phyloP scores from a whole-genome alignment of 257 asterid species.

The Euphrasia confusa region DNA sequence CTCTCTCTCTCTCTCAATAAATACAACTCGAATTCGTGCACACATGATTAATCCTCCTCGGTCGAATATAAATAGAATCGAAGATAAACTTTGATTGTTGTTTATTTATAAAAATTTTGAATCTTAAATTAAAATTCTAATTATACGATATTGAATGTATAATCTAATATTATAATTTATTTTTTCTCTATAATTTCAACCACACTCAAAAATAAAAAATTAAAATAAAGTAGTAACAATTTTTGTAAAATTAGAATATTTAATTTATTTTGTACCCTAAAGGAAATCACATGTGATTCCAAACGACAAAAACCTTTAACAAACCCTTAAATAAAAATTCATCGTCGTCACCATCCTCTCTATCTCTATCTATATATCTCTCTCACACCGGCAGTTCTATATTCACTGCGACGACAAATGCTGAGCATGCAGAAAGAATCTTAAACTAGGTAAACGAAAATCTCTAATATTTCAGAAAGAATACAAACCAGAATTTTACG shows the following conservation, averaged over 20 bases:
- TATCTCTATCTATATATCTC: conserved; percentile 23
- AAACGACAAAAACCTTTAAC: conserved; percentile 34
- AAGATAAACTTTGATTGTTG: too few relatives aligned
- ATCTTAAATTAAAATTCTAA: neutral
- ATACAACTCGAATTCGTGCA: neutral
- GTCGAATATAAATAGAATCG: neutral
- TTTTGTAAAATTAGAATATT: too few relatives aligned
- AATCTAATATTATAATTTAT: too few relatives aligned
- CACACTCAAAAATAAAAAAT: neutral
- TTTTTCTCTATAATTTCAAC: too few relatives aligned
- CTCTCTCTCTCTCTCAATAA: neutral
- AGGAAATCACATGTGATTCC: conserved; percentile 24
- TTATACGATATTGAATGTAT: too few relatives aligned
- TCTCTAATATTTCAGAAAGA: conserved; percentile 8
- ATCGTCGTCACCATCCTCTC: conserved; percentile 17
- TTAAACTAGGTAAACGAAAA: conserved; percentile 32
- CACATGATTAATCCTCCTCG: neutral
- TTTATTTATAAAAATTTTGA: too few relatives aligned
- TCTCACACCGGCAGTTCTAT: conserved; percentile 14
- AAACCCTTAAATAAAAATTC: conserved; percentile 20
- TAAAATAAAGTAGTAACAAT: too few relatives aligned
- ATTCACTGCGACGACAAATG: conserved; percentile 25
- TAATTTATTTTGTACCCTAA: neutral
- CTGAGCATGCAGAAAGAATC: conserved; percentile 24
- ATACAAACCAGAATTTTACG: neutral